Conservation (phyloP, 345 rosid species). For the Syzygium oleosum region DNA sequence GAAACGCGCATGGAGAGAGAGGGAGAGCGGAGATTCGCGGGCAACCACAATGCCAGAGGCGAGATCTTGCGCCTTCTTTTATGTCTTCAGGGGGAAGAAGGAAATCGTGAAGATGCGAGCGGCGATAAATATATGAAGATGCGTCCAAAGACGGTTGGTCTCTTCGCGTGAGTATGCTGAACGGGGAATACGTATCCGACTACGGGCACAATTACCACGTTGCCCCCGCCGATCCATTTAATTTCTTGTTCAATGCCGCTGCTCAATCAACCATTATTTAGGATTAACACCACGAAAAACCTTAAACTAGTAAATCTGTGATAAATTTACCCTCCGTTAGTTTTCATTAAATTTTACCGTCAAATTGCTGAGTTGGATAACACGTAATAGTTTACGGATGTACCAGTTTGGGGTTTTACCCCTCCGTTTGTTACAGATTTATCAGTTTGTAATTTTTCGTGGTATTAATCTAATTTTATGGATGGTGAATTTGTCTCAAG, state of each 20-base stretch:
- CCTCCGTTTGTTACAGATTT: rapidly evolving
- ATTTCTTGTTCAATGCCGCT: neutral
- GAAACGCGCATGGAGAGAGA: neutral
- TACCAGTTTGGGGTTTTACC: rapidly evolving
- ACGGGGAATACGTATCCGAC: neutral
- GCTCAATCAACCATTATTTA: neutral
- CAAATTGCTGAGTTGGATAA: neutral
- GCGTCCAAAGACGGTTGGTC: neutral
- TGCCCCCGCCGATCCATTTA: neutral
- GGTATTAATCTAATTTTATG: no score
- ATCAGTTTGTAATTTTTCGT: rapidly evolving
- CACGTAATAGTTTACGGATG: no score
- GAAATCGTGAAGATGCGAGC: neutral
- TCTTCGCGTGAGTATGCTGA: neutral
- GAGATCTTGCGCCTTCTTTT: neutral
- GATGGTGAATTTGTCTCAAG: rapidly evolving
- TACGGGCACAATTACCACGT: neutral
- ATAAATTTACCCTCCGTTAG: rapidly evolving
- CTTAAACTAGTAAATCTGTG: rapidly evolving
- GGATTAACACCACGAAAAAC: neutral
- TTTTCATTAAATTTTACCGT: rapidly evolving
- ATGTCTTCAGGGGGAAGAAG: neutral
- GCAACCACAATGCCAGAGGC: neutral
- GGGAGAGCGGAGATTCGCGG: neutral
- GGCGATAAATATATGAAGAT: neutral